Evolutionary conservation across 164 flowering plant genomes (phyloP).

Genomic region (Pachysandra terminalis): DNA sequence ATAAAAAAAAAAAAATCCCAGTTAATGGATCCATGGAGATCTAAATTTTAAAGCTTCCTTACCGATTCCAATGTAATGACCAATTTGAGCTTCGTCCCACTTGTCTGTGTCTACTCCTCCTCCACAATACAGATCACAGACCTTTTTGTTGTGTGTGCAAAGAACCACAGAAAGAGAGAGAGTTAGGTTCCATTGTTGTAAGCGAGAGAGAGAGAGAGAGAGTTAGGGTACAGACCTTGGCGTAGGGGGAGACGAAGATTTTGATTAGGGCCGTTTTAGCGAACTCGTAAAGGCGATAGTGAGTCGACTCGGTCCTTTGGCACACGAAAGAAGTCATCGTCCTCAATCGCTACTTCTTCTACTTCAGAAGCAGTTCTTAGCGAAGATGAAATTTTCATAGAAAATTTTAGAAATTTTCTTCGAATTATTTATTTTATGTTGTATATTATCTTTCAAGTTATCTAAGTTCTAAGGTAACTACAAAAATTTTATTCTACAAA

Average conservation of each 20-base stretch:
- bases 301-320: slow-evolving; percentile 45
- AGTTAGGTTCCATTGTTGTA: neutral
- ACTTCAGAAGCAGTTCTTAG: too few species aligned
- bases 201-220: slow-evolving; percentile 14
- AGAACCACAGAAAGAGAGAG: neutral
- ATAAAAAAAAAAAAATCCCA: neutral
- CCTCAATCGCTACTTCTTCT: too few species aligned
- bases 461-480: too few species aligned
- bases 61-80: slow-evolving; percentile 93
- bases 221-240: slow-evolving; percentile 39
- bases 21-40: neutral
- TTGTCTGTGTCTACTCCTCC: slow-evolving; percentile 62
- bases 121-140: slow-evolving; percentile 85
- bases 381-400: too few species aligned
- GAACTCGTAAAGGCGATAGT: slow-evolving; percentile 71
- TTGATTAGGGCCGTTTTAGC: slow-evolving; percentile 71
- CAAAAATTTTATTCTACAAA: too few species aligned
- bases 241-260: slow-evolving; percentile 79
- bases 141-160: slow-evolving; percentile 29
- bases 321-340: slow-evolving; percentile 9
- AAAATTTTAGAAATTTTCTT: too few species aligned
- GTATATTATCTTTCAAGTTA: too few species aligned
- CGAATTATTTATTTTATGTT: too few species aligned
- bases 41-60: neutral
- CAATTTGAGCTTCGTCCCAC: slow-evolving; percentile 86